phyloP scores from a whole-genome alignment of 1,284 basidiomycete genomes.

The Fereydounia khargensis region DNA sequence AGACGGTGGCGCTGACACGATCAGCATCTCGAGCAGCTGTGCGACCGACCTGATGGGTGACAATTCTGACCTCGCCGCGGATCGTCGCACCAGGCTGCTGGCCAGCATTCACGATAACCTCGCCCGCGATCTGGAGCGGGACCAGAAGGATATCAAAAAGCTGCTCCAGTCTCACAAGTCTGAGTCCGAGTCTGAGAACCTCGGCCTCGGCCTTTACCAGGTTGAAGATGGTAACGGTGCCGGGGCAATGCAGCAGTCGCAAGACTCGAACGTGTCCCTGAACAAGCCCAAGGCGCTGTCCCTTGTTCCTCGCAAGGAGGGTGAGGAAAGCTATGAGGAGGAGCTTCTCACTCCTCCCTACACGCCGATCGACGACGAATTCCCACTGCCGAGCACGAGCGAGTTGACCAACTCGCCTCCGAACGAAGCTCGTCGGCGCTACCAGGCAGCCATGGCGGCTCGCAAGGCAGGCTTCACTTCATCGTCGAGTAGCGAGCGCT shows the following conservation, averaged over 20 bases:
- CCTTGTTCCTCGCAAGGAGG: neutral
- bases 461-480: no score
- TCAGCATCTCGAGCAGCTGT: constrained; percentile 37
- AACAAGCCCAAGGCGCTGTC: neutral
- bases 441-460: no score
- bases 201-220: neutral
- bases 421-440: no score
- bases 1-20: constrained; percentile 5
- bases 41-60: constrained; percentile 31
- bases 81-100: constrained; percentile 26
- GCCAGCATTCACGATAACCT: constrained; percentile 32
- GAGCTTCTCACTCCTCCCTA: neutral
- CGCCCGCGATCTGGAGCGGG: constrained; percentile 17
- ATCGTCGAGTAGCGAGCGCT: no score
- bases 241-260: no score
- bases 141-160: neutral
- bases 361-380: neutral
- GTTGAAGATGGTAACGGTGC: no score
- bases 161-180: neutral
- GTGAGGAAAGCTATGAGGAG: constrained; percentile 18
- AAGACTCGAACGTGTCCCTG: no score
- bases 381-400: no score
- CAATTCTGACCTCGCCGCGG: constrained; percentile 19
- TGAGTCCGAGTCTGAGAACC: neutral
- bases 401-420: no score